Conservation (phyloP, 306 rosid genomes). For the Dalbergia oliveri region DNA sequence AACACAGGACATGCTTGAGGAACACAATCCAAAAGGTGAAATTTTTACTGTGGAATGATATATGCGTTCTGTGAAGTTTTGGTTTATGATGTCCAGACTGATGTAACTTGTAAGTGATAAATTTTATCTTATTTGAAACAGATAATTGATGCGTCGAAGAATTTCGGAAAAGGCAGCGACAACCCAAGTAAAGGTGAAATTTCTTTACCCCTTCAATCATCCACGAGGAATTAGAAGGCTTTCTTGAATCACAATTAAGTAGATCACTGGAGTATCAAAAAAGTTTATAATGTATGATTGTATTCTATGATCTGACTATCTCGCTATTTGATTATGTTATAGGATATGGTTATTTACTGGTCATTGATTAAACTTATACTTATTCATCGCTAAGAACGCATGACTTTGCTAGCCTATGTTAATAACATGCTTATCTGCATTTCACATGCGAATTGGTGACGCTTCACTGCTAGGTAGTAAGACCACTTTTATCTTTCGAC, state of each 20-base stretch:
- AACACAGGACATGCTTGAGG: conserved; percentile 69
- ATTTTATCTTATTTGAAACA: conserved; percentile 48
- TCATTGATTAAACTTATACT: background rate
- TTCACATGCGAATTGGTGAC: conserved; percentile 27
- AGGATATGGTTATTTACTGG: conserved; percentile 4
- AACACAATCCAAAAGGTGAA: conserved; percentile 60
- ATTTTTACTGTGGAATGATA: background rate
- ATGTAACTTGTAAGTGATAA: conserved; percentile 9
- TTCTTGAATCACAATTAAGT: conserved; percentile 22
- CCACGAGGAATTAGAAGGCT: conserved; percentile 46
- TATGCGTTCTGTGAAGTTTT: conserved; percentile 9
- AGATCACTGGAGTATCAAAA: background rate
- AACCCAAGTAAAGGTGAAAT: conserved; percentile 47
- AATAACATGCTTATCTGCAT: background rate
- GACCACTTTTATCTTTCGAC: background rate
- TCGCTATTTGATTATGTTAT: background rate
- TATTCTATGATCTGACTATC: background rate
- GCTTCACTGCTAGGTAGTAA: background rate
- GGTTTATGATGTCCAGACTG: background rate
- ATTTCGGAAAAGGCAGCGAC: conserved; percentile 35
- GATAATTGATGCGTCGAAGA: conserved; percentile 53
- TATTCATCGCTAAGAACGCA: background rate
- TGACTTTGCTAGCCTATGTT: background rate
- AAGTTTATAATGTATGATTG: conserved; percentile 1
- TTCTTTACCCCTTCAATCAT: conserved; percentile 45